Base-by-base conservation (phyloP, 768 basidiomycete genomes). In the Stropharia rugosoannulata region DNA sequence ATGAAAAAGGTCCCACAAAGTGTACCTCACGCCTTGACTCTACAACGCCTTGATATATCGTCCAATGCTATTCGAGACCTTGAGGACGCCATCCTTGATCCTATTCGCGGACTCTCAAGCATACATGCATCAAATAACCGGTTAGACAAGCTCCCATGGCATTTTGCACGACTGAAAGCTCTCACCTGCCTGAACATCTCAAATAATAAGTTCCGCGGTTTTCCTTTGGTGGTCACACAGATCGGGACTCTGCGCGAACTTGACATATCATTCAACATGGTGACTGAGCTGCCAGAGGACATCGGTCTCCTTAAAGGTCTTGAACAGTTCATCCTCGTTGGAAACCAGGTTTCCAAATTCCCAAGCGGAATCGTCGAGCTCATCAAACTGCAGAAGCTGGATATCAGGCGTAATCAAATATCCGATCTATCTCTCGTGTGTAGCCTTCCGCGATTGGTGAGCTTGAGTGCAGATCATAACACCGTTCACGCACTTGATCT, bases 241-340 rank as follows among this genome's bases (percentile, higher is more conserved):
- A 82, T 98, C 65, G 70, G 75, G 4, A 80, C 74, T n/a, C 81
- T 99, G 16, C 74, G 80, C 37, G 92, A 95, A 62, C 84, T 99
- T 16, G 95, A 98, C 64, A 78, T 97, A 38, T 98, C 97, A 0
- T 98, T 98, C 79, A 99, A 99, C 75, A 84, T 80, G 68, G 86
- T 98, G 55, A 78, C 82, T 0, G 83, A 86, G 47, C 80, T 98
- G 1, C 95, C 95, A 0, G 84, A 89, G 36, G 84, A 87, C 41
- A 84, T 98, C 41, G 90, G 89, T 1, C 72, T 80, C 35, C 76
- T 98, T 50, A 69, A 68, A 25, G 75, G 80, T 3, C 80, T 98
- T 41, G 85, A 93, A 61, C 75, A 81, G 13, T 77, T 98, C 9
- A 75, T 87, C 42, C 81, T 95, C 42, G 87, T 95, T n/a, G 92